phyloP scores from a whole-genome alignment of 164 flowering plant species.

The Stephania cephalantha region DNA sequence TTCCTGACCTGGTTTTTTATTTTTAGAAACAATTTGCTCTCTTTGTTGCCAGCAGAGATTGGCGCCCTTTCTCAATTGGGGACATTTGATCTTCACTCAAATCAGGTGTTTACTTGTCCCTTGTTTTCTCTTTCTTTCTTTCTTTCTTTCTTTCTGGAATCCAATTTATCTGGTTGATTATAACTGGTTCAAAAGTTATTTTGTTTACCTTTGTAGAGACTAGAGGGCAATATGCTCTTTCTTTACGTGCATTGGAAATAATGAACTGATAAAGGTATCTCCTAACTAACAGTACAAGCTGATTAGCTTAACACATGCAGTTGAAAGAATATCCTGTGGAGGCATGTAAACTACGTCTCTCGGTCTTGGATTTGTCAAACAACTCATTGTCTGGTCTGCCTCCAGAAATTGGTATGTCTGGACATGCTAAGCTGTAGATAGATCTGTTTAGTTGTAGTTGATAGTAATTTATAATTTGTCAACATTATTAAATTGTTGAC shows the following conservation, averaged over 20 bases:
- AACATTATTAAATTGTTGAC: background rate
- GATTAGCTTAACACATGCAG: conserved; percentile 36
- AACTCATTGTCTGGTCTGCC: conserved; percentile 87
- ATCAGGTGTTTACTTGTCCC: conserved; percentile 48
- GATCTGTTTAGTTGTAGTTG: background rate
- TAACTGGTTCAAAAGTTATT: background rate
- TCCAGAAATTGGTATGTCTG: conserved; percentile 72
- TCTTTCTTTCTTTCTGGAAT: background rate
- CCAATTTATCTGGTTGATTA: background rate
- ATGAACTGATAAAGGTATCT: conserved; percentile 3
- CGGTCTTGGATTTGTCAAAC: conserved; percentile 86
- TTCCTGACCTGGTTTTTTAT: conserved; percentile 13
- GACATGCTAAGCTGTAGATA: background rate
- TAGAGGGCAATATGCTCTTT: background rate
- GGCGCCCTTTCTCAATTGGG: conserved; percentile 67
- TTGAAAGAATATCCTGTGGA: conserved; percentile 79
- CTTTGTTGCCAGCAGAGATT: conserved; percentile 68
- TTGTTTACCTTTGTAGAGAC: background rate
- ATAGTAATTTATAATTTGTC: conserved; percentile 1
- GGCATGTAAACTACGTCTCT: conserved; percentile 76
- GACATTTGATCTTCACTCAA: conserved; percentile 91
- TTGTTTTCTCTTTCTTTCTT: conserved; percentile 2
- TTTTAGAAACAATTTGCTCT: conserved; percentile 68
- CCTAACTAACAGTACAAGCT: conserved; percentile 1
- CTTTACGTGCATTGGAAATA: background rate